These are phyloP conservation scores for Blastomyces percursus DNA, from an alignment of 2,329 filamentous ascomycete genomes.

Conservation along the genomic window DNA sequence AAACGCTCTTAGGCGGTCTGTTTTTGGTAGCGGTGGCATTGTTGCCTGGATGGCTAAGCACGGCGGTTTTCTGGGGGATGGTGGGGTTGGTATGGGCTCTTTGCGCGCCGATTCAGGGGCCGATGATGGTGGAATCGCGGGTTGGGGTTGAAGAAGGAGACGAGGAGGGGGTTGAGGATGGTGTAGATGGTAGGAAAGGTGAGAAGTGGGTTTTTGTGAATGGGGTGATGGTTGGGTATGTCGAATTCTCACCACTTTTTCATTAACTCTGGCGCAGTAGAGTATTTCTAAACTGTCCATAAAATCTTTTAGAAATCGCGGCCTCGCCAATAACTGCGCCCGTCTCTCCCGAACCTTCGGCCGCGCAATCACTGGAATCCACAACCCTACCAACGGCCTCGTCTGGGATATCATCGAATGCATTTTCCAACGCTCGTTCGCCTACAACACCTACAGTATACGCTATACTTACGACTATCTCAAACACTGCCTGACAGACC, in stretches of 20 bases:
- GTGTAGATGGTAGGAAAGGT: not conserved
- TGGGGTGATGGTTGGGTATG: constrained; percentile 13
- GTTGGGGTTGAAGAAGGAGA: not conserved
- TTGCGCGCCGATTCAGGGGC: constrained; percentile 10
- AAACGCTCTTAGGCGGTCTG: constrained; percentile 6
- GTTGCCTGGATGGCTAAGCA: constrained; percentile 12
- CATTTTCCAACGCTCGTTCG: constrained; percentile 62
- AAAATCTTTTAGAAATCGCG: constrained; percentile 38
- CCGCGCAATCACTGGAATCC: constrained; percentile 59
- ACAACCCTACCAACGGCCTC: constrained; percentile 64
- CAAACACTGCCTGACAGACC: constrained; percentile 53
- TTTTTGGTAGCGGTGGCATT: not conserved
- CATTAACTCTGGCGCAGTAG: not conserved
- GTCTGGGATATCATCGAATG: constrained; percentile 69
- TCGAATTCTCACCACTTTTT: not conserved
- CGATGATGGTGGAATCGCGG: constrained; percentile 6
- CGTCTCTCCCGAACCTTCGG: constrained; percentile 61
- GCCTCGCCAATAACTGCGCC: constrained; percentile 61
- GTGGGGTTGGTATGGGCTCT: constrained; percentile 7
- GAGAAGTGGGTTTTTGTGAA: constrained; percentile 16
- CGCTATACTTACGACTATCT: constrained; percentile 48
- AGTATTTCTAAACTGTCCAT: not conserved
- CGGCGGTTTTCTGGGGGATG: constrained; percentile 2
- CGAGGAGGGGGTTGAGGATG: not conserved
- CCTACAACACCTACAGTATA: constrained; percentile 59